A percentile compares a stretch with the other conserved stretches of the same genome.
phyloP scores from a whole-genome alignment of 2,329 filamentous ascomycete genomes.

The Torrubiella hemipterigena region DNA sequence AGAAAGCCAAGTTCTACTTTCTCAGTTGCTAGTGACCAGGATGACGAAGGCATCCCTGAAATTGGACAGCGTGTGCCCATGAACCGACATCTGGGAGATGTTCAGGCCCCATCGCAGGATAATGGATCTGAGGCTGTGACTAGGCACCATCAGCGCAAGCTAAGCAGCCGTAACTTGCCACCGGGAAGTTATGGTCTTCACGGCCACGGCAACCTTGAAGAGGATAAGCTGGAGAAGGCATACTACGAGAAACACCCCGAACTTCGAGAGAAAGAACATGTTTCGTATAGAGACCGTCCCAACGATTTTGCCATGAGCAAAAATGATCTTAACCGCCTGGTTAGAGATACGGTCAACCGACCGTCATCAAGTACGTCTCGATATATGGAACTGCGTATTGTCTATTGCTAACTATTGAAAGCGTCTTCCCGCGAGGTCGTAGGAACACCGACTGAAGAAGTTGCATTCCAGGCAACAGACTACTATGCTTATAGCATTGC shows the following conservation, averaged over 20 bases:
- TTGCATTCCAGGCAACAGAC: conserved; percentile 78
- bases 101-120: conserved; percentile 83
- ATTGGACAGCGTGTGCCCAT: conserved; percentile 90
- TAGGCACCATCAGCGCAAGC: conserved; percentile 55
- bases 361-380: conserved; percentile 4
- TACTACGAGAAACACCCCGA: conserved; percentile 93
- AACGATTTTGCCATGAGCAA: conserved; percentile 77
- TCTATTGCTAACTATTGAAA: conserved; percentile 31
- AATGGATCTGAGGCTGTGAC: conserved; percentile 33
- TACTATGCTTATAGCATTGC: conserved; percentile 68
- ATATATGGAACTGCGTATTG: not conserved
- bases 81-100: conserved; percentile 84
- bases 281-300: conserved; percentile 40
- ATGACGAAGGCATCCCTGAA: conserved; percentile 81
- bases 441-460: conserved; percentile 79
- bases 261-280: conserved; percentile 58
- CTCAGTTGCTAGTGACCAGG: conserved; percentile 38
- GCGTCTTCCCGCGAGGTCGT: conserved; percentile 46
- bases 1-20: conserved; percentile 52
- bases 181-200: conserved; percentile 90
- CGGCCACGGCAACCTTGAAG: conserved; percentile 65
- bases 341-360: conserved; percentile 54
- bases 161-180: conserved; percentile 59
- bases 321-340: conserved; percentile 81
- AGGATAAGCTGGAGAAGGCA: conserved; percentile 77